A percentile compares a stretch with the other conserved stretches of the same genome.
phyloP scores from a whole-genome alignment of 164 flowering plant species.

The Brasenia schreberi region DNA sequence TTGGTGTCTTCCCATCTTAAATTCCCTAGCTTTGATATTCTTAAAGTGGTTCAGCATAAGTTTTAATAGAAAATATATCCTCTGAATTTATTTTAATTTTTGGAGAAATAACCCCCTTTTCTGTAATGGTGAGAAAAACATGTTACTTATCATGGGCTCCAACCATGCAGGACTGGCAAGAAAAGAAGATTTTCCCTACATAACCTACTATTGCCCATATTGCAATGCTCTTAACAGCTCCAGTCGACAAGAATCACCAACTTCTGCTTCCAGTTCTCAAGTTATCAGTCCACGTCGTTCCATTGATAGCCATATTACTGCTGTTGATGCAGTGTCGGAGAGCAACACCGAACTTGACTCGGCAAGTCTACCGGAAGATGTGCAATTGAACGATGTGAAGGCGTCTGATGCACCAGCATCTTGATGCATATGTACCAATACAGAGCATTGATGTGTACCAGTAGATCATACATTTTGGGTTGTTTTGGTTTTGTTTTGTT shows the following conservation, averaged over 20 bases:
- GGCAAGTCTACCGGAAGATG: not conserved
- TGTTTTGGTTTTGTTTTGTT: not conserved
- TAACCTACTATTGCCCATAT: constrained; percentile 81
- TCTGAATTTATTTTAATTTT: too few relatives aligned
- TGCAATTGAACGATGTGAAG: not conserved
- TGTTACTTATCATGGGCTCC: not conserved
- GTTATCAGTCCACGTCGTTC: constrained; percentile 8
- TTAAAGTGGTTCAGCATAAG: too few relatives aligned
- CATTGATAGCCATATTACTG: constrained; percentile 1
- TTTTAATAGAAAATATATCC: too few relatives aligned
- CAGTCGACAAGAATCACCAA: constrained; percentile 23
- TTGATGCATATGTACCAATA: not conserved
- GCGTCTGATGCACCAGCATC: not conserved
- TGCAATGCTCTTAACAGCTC: constrained; percentile 69
- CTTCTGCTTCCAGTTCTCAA: constrained; percentile 18
- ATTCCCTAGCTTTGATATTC: too few relatives aligned
- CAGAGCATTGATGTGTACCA: not conserved
- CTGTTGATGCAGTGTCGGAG: not conserved
- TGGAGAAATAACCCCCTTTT: too few relatives aligned
- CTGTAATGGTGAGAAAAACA: not conserved
- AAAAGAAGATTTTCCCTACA: constrained; percentile 74
- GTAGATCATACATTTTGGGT: not conserved
- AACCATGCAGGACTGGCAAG: constrained; percentile 61
- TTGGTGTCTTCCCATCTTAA: too few relatives aligned
- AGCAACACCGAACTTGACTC: not conserved